phyloP scores from a whole-genome alignment of 202 grass and related monocot species.

The Panicum virgatum region DNA sequence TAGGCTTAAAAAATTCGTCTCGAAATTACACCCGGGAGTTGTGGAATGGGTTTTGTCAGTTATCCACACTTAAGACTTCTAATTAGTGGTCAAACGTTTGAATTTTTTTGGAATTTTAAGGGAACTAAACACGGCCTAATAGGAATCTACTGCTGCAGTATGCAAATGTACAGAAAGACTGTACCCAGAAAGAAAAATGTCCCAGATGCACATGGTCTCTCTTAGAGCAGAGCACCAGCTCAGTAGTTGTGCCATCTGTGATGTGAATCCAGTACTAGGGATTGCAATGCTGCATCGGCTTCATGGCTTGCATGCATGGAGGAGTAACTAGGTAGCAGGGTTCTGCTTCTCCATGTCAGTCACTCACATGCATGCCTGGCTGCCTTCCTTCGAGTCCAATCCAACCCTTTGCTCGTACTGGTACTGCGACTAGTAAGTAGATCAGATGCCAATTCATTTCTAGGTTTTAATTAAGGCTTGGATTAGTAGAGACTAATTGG shows the following conservation, averaged over 20 bases:
- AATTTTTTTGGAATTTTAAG: too few species aligned
- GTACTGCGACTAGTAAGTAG: neutral
- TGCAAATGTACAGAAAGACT: neutral
- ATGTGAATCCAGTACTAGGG: neutral
- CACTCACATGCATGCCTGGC: conserved; percentile 11
- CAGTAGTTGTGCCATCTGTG: neutral
- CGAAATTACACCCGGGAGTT: too few species aligned
- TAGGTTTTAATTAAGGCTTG: too few species aligned
- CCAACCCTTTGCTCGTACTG: neutral
- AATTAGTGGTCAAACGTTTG: too few species aligned
- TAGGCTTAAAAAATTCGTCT: too few species aligned
- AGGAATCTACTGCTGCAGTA: neutral
- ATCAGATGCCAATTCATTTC: conserved; percentile 9
- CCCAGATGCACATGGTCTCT: neutral
- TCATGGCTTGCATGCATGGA: conserved; percentile 22
- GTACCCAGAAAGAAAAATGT: neutral
- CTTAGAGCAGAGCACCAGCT: neutral
- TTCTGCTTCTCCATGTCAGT: neutral
- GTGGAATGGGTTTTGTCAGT: too few species aligned
- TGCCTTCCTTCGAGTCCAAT: neutral
- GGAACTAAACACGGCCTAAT: too few species aligned
- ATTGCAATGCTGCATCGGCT: neutral
- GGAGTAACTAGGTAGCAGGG: neutral
- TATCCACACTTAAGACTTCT: too few species aligned
- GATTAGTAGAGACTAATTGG: too few species aligned